Base-by-base conservation (phyloP, 257 asterid species). In the Paraleonurus japonicus region DNA sequence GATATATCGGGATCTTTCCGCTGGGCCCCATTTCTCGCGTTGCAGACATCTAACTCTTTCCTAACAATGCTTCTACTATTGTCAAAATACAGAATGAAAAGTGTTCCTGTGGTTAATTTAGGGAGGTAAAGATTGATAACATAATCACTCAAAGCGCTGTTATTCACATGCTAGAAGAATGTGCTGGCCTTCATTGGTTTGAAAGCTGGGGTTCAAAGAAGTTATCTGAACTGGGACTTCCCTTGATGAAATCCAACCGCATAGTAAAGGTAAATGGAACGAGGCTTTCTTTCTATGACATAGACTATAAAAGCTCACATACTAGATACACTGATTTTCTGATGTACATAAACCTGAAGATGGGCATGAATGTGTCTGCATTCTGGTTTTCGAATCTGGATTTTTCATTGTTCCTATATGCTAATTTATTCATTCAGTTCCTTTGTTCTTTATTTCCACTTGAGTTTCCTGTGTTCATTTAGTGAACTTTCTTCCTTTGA, bases 11-110 rank as follows among this genome's bases (percentile, higher is more conserved):
- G 98, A 74, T 85, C 94, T 35, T 95, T 95, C 67, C 97, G 99
- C 30, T 95, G 98, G 99, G 99, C 99, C 33, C 99, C 99, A 1
- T 95, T 92, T 82, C 96, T 92, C 3, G 99, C 99, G 1, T 74
- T 95, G 86, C 99, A 95, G 85, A 86, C 84, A 37, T 76, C 96
- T 0, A 95, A 95, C 90, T 95, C 99, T 1, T 92, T 95, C 73
- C 75, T 95, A 76, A 95, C 99, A 6, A 92, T 95, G 99, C 99
- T 95, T 57, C 84, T 95, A 53, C 84, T 95, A 66, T 86, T 95
- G 50, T 95, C 99, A 6, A 89, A 87, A 48, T 95, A 92, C 81
- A 85, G 95, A 84, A 95, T 95, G 99, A 95, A 95, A 86, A 92
- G 99, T 73, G 51, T 95, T 28, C 98, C 98, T 5, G 97, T 95